These are phyloP conservation scores for Phytopythium chamaehyphon DNA, from an alignment of 352 stramenopile genomes.

Conservation along the genomic window DNA sequence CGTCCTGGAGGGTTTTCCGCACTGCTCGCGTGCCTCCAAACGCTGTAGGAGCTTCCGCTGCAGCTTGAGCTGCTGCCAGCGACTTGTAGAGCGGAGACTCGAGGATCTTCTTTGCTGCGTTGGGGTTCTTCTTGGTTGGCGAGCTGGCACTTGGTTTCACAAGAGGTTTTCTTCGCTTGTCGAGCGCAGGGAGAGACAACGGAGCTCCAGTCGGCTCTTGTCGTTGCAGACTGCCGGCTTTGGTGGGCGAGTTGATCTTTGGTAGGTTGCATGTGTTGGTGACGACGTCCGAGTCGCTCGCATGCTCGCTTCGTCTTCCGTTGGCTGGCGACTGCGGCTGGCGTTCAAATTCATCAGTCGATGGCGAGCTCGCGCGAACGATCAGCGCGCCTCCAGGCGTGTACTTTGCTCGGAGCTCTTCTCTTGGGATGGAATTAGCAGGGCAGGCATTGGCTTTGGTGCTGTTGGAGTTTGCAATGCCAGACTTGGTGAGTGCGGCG, in stretches of 20 bases:
- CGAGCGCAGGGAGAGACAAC: conserved; percentile 30
- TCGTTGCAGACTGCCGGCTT: not conserved
- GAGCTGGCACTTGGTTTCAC: conserved; percentile 10
- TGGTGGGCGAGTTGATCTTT: not conserved
- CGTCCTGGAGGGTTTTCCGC: conserved; percentile 59
- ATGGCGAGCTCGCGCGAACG: conserved; percentile 20
- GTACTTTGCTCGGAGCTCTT: conserved; percentile 61
- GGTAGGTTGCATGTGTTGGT: too few relatives aligned
- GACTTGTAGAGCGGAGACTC: conserved; percentile 75
- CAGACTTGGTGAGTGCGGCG: conserved; percentile 30
- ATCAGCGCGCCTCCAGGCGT: conserved; percentile 45
- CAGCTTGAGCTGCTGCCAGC: conserved; percentile 42
- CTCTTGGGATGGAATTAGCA: conserved; percentile 29
- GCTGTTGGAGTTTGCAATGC: not conserved
- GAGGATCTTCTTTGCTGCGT: conserved; percentile 49
- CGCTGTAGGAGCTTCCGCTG: conserved; percentile 20
- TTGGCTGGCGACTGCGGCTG: conserved; percentile 8
- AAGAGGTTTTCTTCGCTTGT: conserved; percentile 8
- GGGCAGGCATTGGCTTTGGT: conserved; percentile 9
- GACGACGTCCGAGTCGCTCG: not conserved
- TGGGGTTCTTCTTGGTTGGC: conserved; percentile 14
- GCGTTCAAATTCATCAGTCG: conserved; percentile 16
- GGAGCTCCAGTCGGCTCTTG: not conserved
- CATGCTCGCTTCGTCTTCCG: conserved; percentile 20
- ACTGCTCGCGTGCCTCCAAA: conserved; percentile 16